Evolutionary conservation across 2,329 filamentous ascomycete species (phyloP).

Genomic region (Aspergillus ibericus): DNA sequence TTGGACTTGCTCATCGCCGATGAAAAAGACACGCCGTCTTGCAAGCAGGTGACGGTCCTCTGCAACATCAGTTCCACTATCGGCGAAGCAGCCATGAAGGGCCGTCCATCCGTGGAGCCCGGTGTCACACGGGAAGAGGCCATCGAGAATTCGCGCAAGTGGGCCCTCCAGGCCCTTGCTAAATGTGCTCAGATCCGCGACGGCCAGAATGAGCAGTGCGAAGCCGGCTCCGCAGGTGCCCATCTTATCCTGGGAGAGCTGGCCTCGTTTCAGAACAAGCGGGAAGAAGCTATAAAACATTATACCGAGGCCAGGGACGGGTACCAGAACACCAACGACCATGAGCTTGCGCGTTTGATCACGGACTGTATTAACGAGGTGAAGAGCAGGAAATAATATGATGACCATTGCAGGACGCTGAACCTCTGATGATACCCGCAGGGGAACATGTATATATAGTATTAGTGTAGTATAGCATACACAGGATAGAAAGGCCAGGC

Average conservation of each 20-base stretch:
- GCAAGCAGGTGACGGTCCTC: conserved; percentile 72
- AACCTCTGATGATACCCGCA: no score
- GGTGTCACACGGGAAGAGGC: conserved; percentile 60
- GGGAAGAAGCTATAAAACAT: conserved; percentile 63
- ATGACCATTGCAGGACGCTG: no score
- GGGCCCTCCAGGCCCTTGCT: conserved; percentile 74
- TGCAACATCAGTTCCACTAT: conserved; percentile 60
- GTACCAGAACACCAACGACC: conserved; percentile 38
- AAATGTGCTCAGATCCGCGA: conserved; percentile 68
- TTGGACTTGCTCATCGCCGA: conserved; percentile 63
- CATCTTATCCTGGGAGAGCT: conserved; percentile 87
- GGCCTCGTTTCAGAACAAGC: conserved; percentile 69
- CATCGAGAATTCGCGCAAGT: conserved; percentile 69
- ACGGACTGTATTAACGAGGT: neutral
- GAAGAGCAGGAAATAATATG: neutral
- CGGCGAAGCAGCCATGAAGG: conserved; percentile 30
- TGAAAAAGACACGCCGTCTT: conserved; percentile 52
- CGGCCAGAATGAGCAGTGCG: conserved; percentile 73
- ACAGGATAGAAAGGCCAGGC: neutral
- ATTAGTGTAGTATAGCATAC: neutral
- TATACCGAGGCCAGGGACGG: conserved; percentile 66
- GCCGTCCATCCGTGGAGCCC: conserved; percentile 31
- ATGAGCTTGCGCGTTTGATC: neutral
- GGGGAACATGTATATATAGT: no score
- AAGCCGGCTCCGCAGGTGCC: conserved; percentile 77